Conservation (phyloP, 2,329 filamentous ascomycete genomes). For the Clonostachys rosea region DNA sequence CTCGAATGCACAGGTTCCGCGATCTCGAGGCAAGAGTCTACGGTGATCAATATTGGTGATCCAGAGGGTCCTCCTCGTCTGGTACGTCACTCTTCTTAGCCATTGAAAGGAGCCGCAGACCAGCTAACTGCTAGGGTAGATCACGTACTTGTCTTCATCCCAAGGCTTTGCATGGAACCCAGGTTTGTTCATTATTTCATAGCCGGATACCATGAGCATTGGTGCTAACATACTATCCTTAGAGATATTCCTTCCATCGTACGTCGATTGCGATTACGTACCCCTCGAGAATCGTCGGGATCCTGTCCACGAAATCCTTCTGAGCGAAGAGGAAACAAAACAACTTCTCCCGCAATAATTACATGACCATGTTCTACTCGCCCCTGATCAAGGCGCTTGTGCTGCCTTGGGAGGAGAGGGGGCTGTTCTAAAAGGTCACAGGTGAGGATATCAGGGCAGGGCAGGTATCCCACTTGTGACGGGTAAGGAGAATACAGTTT, state of each 20-base stretch:
- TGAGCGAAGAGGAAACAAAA: constrained; percentile 73
- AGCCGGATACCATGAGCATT: neutral
- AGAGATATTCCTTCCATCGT: constrained; percentile 81
- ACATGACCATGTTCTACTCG: neutral
- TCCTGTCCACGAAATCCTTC: constrained; percentile 71
- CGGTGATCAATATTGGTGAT: constrained; percentile 75
- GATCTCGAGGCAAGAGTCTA: constrained; percentile 69
- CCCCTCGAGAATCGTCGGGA: constrained; percentile 73
- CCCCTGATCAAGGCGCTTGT: no score
- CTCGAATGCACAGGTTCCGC: constrained; percentile 52
- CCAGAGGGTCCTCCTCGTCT: constrained; percentile 68
- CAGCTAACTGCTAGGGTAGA: constrained; percentile 36
- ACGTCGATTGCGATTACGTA: constrained; percentile 69
- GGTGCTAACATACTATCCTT: constrained; percentile 2
- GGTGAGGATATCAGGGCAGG: no score
- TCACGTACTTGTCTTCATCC: constrained; percentile 73
- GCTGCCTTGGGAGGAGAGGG: no score
- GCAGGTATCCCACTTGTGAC: no score
- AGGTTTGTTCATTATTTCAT: constrained; percentile 36
- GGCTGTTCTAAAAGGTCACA: no score
- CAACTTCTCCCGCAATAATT: constrained; percentile 62
- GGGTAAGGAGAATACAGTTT: no score
- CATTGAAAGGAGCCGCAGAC: neutral
- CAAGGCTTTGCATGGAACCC: constrained; percentile 84
- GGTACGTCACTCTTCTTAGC: constrained; percentile 37